Conservation (phyloP, 2,329 filamentous ascomycete genomes). For the Coniochaeta sp. region DNA sequence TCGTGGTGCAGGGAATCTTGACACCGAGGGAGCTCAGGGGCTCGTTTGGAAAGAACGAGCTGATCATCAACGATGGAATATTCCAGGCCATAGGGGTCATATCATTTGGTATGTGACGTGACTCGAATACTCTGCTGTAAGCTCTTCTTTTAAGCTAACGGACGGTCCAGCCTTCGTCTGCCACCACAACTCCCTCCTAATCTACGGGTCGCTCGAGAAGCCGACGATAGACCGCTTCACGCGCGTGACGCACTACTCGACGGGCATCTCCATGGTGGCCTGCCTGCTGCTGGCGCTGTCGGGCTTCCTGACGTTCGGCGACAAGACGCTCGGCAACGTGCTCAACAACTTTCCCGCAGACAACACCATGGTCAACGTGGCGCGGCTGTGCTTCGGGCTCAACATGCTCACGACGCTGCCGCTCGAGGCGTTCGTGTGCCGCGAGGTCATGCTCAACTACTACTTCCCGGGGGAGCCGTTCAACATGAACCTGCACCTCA, state of each 20-base stretch:
- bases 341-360: constrained; percentile 94
- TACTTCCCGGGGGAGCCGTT: constrained; percentile 64
- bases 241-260: constrained; percentile 89
- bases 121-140: no score
- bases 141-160: background rate
- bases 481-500: constrained; percentile 74
- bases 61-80: constrained; percentile 79
- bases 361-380: constrained; percentile 91
- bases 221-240: constrained; percentile 95
- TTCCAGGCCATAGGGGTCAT: constrained; percentile 97
- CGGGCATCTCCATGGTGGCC: constrained; percentile 81
- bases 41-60: constrained; percentile 57
- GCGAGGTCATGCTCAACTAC: constrained; percentile 93
- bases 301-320: constrained; percentile 89
- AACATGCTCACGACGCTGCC: constrained; percentile 98
- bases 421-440: constrained; percentile 93
- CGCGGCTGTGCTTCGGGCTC: constrained; percentile 88
- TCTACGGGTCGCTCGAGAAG: constrained; percentile 90
- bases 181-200: constrained; percentile 93
- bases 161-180: constrained; percentile 52
- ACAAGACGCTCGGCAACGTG: constrained; percentile 87
- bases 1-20: constrained; percentile 74
- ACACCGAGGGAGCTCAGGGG: constrained; percentile 68
- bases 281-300: constrained; percentile 82
- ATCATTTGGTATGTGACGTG: constrained; percentile 67